Base-by-base conservation (phyloP, 1,284 basidiomycete genomes). In the Apiotrichum akiyoshidainum region DNA sequence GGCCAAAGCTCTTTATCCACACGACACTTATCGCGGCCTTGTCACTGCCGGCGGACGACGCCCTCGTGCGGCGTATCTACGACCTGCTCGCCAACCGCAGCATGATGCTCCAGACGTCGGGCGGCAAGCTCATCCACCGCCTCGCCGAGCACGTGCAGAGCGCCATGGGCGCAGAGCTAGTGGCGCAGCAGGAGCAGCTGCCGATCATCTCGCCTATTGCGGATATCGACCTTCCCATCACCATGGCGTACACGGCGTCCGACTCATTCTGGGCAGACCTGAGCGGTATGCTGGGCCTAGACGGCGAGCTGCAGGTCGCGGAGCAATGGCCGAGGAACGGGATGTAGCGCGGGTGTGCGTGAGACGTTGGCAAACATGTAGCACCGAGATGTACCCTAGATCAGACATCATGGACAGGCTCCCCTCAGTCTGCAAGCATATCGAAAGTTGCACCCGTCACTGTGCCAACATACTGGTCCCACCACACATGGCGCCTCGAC, bases 1-100 rank as follows among this genome's bases (percentile, higher is more conserved):
- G 63, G 63, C 63, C 63, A 10, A 65, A 57, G 42, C 52, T 65
- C 33, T 61, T 65, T 37, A 47, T 59, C 13, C 60, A 65, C 49
- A 51, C 60, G 5, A 47, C 57, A 0, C 49, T 65, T 9, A 57
- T 65, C 17, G 63, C 63, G 0, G 57, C 60, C 2, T 33, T 65
- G 22, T 42, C 48, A 13, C 49, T 62, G 11, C 48, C 57, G 10
- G 46, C 46, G 1, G 58, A 65, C 3, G 59, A 58, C 47, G 39
- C 53, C 5, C 52, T 59, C 21, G 53, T 52, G 16, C 53, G 52
- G 11, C 52, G 41, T 0, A 40, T 52, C 16, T 45, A 59, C 49
- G 56, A 54, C n/a, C 54, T 52, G 33, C 54, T 64, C 14, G 46
- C 60, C 16, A 41, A 44, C 49, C 37, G 37, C 37, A 16, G 37